Percentiles rank a stretch among this genome's conserved stretches.
Evolutionary conservation across 169 alveolate species (phyloP).

Genomic region (Cyclospora cayetanensis): DNA sequence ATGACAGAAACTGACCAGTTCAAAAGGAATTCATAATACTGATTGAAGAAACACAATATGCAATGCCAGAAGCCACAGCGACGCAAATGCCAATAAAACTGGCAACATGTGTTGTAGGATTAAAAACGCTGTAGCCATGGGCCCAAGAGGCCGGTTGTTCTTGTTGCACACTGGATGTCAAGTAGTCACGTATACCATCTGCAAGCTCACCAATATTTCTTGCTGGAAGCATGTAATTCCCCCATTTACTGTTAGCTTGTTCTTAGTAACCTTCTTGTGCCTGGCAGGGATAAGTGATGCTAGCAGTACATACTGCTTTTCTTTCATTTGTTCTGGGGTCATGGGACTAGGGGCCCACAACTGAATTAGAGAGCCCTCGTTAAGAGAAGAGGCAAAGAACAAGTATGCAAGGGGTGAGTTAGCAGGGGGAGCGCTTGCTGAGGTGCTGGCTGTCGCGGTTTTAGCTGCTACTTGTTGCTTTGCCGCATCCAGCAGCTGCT

Average conservation of each 20-base stretch:
- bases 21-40: no score
- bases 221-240: conserved; percentile 1
- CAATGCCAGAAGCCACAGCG: no score
- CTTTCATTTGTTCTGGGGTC: neutral
- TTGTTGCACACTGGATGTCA: no score
- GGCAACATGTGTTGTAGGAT: no score
- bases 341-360: neutral
- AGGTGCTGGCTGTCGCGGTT: neutral
- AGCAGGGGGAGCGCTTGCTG: neutral
- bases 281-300: conserved; percentile 11
- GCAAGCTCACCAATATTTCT: conserved; percentile 7
- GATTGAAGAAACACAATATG: no score
- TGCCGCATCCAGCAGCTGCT: conserved; percentile 15
- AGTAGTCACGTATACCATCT: no score
- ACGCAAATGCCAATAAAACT: no score
- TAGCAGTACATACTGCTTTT: neutral
- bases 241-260: neutral
- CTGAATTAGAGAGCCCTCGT: conserved; percentile 22
- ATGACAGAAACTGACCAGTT: no score
- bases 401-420: conserved; percentile 8
- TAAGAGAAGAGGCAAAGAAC: neutral
- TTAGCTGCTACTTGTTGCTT: neutral
- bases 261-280: conserved; percentile 1
- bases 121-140: no score
- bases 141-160: no score